Conservation (phyloP, 371 early-diverging fungal species). For the Vairimorpha ceranae region DNA sequence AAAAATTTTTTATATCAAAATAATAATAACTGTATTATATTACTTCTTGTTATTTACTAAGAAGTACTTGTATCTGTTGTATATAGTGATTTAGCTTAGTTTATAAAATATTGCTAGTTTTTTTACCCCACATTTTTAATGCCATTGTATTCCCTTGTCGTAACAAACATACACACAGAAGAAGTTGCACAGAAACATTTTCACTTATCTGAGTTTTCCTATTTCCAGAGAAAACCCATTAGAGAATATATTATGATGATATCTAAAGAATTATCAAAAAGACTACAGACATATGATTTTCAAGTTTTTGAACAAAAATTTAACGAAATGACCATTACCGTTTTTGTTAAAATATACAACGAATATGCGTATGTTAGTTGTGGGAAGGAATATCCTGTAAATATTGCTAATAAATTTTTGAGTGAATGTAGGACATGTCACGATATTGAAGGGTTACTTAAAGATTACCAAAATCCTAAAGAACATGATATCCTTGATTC, state of each 20-base stretch:
- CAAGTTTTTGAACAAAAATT: constrained; percentile 53
- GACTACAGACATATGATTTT: constrained; percentile 41
- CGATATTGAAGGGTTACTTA: constrained; percentile 44
- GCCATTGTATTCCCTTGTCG: constrained; percentile 22
- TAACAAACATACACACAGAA: constrained; percentile 24
- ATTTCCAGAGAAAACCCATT: constrained; percentile 46
- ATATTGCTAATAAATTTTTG: constrained; percentile 46
- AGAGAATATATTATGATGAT: constrained; percentile 51
- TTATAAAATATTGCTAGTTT: no score
- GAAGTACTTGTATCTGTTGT: no score
- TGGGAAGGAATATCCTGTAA: constrained; percentile 43
- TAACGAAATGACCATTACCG: constrained; percentile 45
- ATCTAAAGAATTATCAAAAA: constrained; percentile 38
- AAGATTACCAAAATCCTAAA: constrained; percentile 59
- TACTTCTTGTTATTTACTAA: no score
- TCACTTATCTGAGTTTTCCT: constrained; percentile 40
- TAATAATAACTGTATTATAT: no score
- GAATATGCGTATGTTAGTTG: constrained; percentile 40
- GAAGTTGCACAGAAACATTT: constrained; percentile 41
- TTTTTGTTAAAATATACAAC: constrained; percentile 43
- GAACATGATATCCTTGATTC: constrained; percentile 74
- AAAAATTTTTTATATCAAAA: no score
- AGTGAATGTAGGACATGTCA: constrained; percentile 37
- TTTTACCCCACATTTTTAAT: background rate
- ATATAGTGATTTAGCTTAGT: no score